phyloP scores from a whole-genome alignment of 495 filamentous ascomycete genomes.

The Aspergillus bridgeri region DNA sequence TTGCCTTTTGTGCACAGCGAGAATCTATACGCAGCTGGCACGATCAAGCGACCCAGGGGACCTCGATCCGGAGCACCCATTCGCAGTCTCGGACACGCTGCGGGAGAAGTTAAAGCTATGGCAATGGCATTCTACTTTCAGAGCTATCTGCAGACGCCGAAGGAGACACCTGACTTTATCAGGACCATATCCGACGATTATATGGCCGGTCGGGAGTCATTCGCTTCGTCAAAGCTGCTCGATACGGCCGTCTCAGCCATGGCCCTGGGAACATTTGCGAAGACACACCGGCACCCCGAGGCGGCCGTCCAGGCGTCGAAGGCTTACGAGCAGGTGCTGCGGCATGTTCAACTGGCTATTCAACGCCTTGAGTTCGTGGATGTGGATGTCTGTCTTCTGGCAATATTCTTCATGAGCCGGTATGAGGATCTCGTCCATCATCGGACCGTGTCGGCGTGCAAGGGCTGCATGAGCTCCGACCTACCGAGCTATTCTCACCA shows the following conservation, averaged over 20 bases:
- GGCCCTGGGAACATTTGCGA: background rate
- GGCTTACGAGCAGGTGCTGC: background rate
- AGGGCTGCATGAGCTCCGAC: background rate
- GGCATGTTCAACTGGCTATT: background rate
- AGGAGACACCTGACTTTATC: background rate
- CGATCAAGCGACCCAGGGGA: background rate
- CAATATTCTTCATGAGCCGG: slow-evolving; percentile 1
- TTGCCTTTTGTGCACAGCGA: background rate
- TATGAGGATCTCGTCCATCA: slow-evolving; percentile 1
- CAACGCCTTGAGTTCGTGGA: background rate
- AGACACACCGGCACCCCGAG: background rate
- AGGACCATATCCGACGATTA: background rate
- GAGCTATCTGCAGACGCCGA: background rate
- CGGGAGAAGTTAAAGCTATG: background rate
- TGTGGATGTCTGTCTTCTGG: background rate
- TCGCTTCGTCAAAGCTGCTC: background rate
- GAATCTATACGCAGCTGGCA: background rate
- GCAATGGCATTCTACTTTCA: slow-evolving; percentile 1
- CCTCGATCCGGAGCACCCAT: background rate
- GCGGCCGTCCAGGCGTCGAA: background rate
- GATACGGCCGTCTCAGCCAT: background rate
- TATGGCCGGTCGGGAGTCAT: background rate
- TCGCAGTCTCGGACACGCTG: background rate
- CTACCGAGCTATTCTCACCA: slow-evolving; percentile 2
- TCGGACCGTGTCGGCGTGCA: background rate